Percentiles rank a stretch among this genome's conserved stretches.
Evolutionary conservation across 2,329 filamentous ascomycete genomes (phyloP).

Genomic region (Pseudomassariella vexata): DNA sequence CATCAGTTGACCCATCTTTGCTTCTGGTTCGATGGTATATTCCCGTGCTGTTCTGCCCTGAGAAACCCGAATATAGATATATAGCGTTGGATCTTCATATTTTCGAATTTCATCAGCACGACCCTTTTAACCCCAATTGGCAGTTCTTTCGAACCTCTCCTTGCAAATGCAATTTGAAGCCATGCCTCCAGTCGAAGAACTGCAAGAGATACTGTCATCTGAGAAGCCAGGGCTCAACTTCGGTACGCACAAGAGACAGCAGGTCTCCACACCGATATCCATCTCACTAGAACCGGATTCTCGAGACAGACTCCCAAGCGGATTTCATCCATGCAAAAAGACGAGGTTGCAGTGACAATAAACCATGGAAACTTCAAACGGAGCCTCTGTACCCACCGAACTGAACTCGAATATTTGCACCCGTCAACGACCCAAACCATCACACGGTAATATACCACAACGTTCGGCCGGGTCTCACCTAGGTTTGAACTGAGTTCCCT

Average conservation of each 20-base stretch:
- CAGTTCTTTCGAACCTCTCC: too few species aligned
- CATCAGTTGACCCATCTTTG: too few species aligned
- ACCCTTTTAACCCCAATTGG: too few species aligned
- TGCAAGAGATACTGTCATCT: slow-evolving; percentile 6
- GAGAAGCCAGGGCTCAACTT: slow-evolving; percentile 7
- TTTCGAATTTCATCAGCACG: background rate
- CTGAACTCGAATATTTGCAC: too few species aligned
- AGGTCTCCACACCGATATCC: background rate
- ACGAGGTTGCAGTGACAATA: background rate
- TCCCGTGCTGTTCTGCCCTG: background rate
- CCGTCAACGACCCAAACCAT: too few species aligned
- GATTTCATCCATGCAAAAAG: slow-evolving; percentile 4
- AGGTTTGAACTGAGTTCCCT: too few species aligned
- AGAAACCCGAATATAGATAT: background rate
- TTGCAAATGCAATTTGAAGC: background rate
- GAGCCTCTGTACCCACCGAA: too few species aligned
- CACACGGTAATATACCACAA: too few species aligned
- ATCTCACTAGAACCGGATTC: background rate
- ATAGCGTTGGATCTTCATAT: background rate
- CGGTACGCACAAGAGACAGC: background rate
- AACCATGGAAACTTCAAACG: too few species aligned
- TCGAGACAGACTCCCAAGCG: background rate
- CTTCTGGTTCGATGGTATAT: background rate
- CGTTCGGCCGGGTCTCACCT: too few species aligned
- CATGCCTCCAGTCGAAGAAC: slow-evolving; percentile 6